Percentiles rank a stretch among this genome's conserved stretches.
These are phyloP conservation scores for Amauroascus niger DNA, from an alignment of 2,329 filamentous ascomycete genomes.

Conservation along the genomic window DNA sequence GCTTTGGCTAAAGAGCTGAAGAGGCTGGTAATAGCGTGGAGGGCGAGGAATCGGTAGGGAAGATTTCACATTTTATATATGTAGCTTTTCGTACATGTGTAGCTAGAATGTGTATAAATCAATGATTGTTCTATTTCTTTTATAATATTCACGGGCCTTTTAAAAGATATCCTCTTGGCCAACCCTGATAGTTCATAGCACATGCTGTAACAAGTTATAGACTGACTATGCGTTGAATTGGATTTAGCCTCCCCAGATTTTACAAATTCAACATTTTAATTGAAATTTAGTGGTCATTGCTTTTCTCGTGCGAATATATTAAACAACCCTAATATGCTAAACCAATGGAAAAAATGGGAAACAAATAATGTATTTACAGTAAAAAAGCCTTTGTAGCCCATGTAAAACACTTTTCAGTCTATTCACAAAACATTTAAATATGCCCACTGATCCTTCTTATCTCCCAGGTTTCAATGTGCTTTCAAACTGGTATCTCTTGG, in stretches of 20 bases:
- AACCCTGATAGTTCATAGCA: too few relatives aligned
- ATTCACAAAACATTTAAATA: too few relatives aligned
- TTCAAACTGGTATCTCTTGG: slow-evolving; percentile 8
- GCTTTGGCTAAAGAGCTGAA: slow-evolving; percentile 72
- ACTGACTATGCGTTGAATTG: too few relatives aligned
- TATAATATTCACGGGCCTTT: too few relatives aligned
- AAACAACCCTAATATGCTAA: not conserved
- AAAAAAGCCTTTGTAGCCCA: too few relatives aligned
- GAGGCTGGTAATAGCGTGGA: slow-evolving; percentile 34
- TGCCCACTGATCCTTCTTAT: not conserved
- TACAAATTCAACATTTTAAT: not conserved
- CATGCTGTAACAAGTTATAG: too few relatives aligned
- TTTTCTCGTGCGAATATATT: not conserved
- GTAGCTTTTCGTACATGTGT: not conserved
- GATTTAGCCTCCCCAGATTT: not conserved
- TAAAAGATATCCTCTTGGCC: too few relatives aligned
- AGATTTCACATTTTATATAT: not conserved
- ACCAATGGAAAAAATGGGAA: not conserved
- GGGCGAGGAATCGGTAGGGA: slow-evolving; percentile 19
- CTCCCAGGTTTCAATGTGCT: not conserved
- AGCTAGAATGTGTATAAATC: too few relatives aligned
- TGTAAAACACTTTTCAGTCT: too few relatives aligned
- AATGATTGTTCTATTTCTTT: too few relatives aligned
- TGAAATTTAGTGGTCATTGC: not conserved
- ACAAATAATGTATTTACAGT: too few relatives aligned